A percentile compares a stretch with the other conserved stretches of the same genome.
Evolutionary conservation across 345 rosid species (phyloP).

Genomic region (Brassica carinata): DNA sequence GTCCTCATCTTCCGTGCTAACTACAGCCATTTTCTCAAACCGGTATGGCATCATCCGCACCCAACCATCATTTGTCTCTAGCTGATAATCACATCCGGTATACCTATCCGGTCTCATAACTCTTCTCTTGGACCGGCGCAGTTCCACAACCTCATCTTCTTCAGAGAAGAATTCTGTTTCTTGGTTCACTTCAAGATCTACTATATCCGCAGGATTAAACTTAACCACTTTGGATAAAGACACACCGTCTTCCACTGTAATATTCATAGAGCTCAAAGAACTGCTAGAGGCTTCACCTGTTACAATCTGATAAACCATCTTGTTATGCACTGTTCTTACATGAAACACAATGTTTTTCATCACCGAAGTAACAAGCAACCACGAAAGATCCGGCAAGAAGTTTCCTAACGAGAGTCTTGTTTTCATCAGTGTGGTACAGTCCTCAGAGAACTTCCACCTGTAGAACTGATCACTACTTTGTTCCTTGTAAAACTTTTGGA

Average conservation of each 20-base stretch:
- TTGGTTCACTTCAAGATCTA: constrained; percentile 32
- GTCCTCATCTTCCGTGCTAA: constrained; percentile 43
- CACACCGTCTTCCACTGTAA: constrained; percentile 55
- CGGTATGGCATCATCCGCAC: constrained; percentile 37
- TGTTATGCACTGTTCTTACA: constrained; percentile 58
- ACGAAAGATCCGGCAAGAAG: constrained; percentile 69
- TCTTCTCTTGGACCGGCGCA: constrained; percentile 53
- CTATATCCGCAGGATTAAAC: constrained; percentile 35
- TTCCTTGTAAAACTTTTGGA: constrained; percentile 58
- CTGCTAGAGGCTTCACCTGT: constrained; percentile 44
- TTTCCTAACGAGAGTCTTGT: constrained; percentile 64
- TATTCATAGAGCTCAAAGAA: constrained; percentile 47
- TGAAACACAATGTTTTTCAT: constrained; percentile 54
- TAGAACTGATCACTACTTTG: constrained; percentile 54
- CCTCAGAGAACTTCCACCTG: constrained; percentile 69
- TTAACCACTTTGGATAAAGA: constrained; percentile 48
- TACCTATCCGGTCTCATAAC: constrained; percentile 27
- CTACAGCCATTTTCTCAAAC: background rate
- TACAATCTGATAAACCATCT: constrained; percentile 67
- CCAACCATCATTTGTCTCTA: constrained; percentile 21
- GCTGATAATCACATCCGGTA: constrained; percentile 24
- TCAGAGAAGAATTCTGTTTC: constrained; percentile 27
- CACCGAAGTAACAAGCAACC: constrained; percentile 66
- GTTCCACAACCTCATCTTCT: constrained; percentile 46
- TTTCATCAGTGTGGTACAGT: constrained; percentile 55